These are phyloP conservation scores for Tuber calosporum DNA, from an alignment of 495 filamentous ascomycete species.

Conservation along the genomic window DNA sequence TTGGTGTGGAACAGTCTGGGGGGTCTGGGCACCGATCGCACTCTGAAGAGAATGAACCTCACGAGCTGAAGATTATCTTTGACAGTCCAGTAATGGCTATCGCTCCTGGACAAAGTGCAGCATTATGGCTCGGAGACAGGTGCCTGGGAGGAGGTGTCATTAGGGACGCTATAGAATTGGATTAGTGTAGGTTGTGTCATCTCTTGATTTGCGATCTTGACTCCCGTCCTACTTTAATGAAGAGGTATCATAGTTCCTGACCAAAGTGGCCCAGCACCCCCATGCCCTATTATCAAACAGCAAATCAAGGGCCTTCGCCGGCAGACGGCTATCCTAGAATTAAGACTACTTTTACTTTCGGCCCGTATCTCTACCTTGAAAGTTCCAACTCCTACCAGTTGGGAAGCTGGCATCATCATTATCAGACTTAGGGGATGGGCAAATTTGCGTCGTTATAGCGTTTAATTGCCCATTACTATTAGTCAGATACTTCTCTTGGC, in stretches of 20 bases:
- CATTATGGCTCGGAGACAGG: conserved; percentile 37
- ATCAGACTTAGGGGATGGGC: not conserved
- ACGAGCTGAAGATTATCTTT: conserved; percentile 31
- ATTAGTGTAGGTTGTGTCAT: conserved; percentile 7
- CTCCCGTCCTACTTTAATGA: not conserved
- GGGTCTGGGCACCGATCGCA: not conserved
- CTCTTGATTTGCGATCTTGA: not conserved
- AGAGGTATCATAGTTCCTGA: not conserved
- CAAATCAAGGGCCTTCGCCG: not conserved
- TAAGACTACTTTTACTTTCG: not conserved
- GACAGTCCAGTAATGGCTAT: conserved; percentile 34
- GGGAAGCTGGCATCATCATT: not conserved
- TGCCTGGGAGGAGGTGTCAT: conserved; percentile 40
- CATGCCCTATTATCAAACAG: not conserved
- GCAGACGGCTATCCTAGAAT: not conserved
- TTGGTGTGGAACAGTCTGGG: conserved; percentile 12
- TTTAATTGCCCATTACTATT: not conserved
- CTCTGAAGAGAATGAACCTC: not conserved
- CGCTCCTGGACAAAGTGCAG: conserved; percentile 36
- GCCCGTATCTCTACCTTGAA: not conserved
- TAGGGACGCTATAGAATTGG: conserved; percentile 24
- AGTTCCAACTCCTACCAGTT: not conserved
- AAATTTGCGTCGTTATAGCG: not conserved
- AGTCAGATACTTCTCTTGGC: not conserved
- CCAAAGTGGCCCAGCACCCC: not conserved